Evolutionary conservation across 352 stramenopile species (phyloP).

Genomic region (Albugo candida): DNA sequence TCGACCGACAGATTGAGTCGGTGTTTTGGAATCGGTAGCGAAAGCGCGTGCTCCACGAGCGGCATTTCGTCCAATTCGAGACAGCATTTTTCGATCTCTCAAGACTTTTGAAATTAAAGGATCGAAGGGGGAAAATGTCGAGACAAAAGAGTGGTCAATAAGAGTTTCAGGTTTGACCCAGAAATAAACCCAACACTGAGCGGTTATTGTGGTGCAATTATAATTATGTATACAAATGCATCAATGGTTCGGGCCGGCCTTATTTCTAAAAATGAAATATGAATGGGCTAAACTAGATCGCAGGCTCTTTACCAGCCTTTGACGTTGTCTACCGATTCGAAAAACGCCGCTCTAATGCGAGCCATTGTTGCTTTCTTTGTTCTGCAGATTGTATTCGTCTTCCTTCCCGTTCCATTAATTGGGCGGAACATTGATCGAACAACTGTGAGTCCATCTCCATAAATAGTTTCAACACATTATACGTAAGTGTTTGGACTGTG

Average conservation of each 20-base stretch:
- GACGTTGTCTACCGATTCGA: slow-evolving; percentile 4
- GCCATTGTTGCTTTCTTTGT: slow-evolving; percentile 25
- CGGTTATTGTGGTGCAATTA: no score
- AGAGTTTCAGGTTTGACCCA: no score
- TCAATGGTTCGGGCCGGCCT: no score
- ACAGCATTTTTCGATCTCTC: slow-evolving; percentile 16
- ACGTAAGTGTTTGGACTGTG: slow-evolving; percentile 84
- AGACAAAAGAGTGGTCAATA: no score
- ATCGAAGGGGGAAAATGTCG: no score
- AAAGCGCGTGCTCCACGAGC: slow-evolving; percentile 15
- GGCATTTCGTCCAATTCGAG: slow-evolving; percentile 14
- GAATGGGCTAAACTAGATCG: no score
- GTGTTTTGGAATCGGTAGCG: slow-evolving; percentile 18
- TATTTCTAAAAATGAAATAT: no score
- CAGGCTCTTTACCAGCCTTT: not conserved
- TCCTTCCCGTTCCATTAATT: slow-evolving; percentile 36
- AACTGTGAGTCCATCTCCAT: slow-evolving; percentile 78
- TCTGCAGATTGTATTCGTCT: slow-evolving; percentile 26
- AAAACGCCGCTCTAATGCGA: slow-evolving; percentile 29
- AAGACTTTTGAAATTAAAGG: no score
- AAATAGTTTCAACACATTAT: slow-evolving; percentile 45
- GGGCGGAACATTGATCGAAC: slow-evolving; percentile 58
- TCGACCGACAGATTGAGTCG: slow-evolving; percentile 17
- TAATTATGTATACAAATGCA: no score
- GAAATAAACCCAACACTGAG: no score